phyloP scores from a whole-genome alignment of 441 rosid genomes.

The Gossypium davidsonii region DNA sequence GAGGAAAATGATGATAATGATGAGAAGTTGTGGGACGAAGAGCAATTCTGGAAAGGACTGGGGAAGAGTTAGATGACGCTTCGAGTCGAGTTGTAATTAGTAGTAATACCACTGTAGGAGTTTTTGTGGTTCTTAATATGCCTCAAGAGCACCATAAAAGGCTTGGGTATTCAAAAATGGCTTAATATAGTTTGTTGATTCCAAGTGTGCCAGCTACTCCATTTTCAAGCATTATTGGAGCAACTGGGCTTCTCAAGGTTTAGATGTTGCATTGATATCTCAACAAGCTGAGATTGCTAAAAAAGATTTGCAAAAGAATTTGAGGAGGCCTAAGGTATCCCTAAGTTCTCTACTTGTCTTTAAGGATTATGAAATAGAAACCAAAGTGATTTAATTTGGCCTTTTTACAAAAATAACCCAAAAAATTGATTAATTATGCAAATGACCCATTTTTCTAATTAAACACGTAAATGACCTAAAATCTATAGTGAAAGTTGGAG shows the following conservation, averaged over 20 bases:
- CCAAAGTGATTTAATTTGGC: not conserved
- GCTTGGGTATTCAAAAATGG: conserved; percentile 26
- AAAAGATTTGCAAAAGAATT: conserved; percentile 55
- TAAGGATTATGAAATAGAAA: not conserved
- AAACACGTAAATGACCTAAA: too few relatives aligned
- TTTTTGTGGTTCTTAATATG: conserved; percentile 23
- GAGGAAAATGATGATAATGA: conserved; percentile 57
- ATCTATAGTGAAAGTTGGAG: too few relatives aligned
- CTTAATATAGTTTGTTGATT: conserved; percentile 24
- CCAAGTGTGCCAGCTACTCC: conserved; percentile 25
- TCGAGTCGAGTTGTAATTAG: conserved; percentile 27
- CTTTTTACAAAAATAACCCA: too few relatives aligned
- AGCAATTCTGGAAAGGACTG: conserved; percentile 73
- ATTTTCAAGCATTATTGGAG: conserved; percentile 48
- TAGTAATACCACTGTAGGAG: conserved; percentile 18
- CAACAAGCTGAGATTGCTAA: conserved; percentile 71
- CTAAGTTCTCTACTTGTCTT: conserved; percentile 8
- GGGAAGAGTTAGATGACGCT: conserved; percentile 72
- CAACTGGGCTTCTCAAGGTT: conserved; percentile 34
- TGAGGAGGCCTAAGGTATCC: conserved; percentile 58
- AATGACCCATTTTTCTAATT: too few relatives aligned
- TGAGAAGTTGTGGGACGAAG: conserved; percentile 87
- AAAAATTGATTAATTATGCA: too few relatives aligned
- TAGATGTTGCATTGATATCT: conserved; percentile 53
- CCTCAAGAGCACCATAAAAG: conserved; percentile 35